Evolutionary conservation across 2,329 filamentous ascomycete species (phyloP), one percentile per base, ranked within the genome.

Genomic region (Acrocalymma vagum): DNA sequence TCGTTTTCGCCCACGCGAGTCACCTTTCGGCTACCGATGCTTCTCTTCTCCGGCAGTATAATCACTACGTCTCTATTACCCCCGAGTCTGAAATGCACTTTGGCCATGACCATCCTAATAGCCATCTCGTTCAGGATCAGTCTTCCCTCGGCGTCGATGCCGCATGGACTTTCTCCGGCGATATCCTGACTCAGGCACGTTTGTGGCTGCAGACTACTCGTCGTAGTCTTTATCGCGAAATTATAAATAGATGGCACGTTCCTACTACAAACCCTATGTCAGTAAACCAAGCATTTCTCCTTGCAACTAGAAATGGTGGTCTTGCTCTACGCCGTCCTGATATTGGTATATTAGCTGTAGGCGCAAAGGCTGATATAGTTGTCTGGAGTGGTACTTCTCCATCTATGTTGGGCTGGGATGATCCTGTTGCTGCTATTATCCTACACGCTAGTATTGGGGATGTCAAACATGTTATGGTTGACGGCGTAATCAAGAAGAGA

Each of bases 71-170:
- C 27, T 79, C 78, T 35, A 79, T 79, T 42, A 83, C 81, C 0
- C 79, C 80, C 2, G 82, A 84, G 53, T 80, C 78, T 0, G 81
- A 84, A 52, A 76, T 81, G 71, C 78, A 82, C 56, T 83, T 77
- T 59, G 80, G 81, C n/a, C 78, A 81, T 51, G 69, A 64, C 0
- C 77, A 83, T 42, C 69, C 71, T 1, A 55, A 62, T 24, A 70
- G 65, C 13, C 69, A 76, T 37, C 56, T 69, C 7, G 65, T 77
- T 18, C 72, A 72, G 18, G 79, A 83, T 51, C 78, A 83, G 46
- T 73, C 72, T 1, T 62, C 78, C 2, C 69, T 83, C 0, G 80
- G 80, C 3, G 67, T 82, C 8, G 79, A 83, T 53, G 82, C 78
- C 0, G 76, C 80, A 52, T 76, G 78, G 45, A 77, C 77, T 8